These are phyloP conservation scores for Wolfiporia cocos DNA, from an alignment of 1,284 basidiomycete genomes.

Conservation along the genomic window DNA sequence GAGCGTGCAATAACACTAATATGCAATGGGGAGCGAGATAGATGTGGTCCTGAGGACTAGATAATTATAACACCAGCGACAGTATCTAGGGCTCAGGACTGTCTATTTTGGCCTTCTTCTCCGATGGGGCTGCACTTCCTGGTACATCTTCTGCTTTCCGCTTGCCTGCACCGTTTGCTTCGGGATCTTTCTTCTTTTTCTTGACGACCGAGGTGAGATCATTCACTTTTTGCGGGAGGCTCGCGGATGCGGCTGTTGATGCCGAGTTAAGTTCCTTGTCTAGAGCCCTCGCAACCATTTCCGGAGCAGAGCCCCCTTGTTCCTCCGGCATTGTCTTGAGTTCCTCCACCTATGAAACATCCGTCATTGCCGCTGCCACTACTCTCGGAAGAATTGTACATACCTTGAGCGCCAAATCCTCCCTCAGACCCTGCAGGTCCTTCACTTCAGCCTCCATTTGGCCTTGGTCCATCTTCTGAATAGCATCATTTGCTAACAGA, in stretches of 20 bases:
- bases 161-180: conserved; percentile 38
- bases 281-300: conserved; percentile 58
- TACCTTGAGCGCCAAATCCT: conserved; percentile 81
- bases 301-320: conserved; percentile 49
- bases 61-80: too few species aligned
- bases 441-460: conserved; percentile 75
- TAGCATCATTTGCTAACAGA: conserved; percentile 44
- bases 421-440: conserved; percentile 69
- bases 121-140: conserved; percentile 34
- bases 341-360: conserved; percentile 66
- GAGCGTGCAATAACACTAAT: conserved; percentile 1
- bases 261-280: conserved; percentile 57
- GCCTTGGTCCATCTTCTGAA: conserved; percentile 54
- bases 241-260: conserved; percentile 20
- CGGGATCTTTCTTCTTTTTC: conserved; percentile 72
- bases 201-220: conserved; percentile 79
- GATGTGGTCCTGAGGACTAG: too few species aligned
- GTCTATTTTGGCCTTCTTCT: conserved; percentile 67
- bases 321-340: conserved; percentile 74
- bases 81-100: conserved; percentile 7
- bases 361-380: not conserved
- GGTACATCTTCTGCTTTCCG: conserved; percentile 64
- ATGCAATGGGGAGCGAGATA: not conserved
- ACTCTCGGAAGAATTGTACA: conserved; percentile 6
- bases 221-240: conserved; percentile 38